Percentiles rank a stretch among this genome's conserved stretches.
These are phyloP conservation scores for Eucalyptus viminalis DNA, from an alignment of 345 rosid genomes.

Conservation along the genomic window DNA sequence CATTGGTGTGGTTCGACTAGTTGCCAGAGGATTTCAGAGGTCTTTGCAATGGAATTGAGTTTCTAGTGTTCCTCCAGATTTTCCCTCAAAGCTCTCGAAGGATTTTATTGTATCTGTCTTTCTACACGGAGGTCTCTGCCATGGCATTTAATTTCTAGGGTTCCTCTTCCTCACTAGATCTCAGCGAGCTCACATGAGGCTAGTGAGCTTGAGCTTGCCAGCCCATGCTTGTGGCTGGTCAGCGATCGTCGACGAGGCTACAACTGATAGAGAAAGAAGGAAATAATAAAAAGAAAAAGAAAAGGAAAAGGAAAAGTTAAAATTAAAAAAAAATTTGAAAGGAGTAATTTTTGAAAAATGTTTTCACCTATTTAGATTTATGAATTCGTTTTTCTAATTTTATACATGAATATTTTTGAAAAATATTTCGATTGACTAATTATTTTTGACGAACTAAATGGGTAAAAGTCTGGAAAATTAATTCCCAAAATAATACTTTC, in stretches of 20 bases:
- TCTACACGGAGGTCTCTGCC: neutral
- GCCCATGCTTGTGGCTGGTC: neutral
- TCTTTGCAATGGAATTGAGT: neutral
- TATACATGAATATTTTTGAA: too few relatives aligned
- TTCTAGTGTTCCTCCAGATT: neutral
- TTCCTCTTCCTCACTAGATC: neutral
- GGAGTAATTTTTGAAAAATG: neutral
- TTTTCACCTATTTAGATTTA: too few relatives aligned
- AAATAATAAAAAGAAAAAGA: too few relatives aligned
- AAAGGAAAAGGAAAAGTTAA: too few relatives aligned
- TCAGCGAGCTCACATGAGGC: neutral
- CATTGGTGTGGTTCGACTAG: neutral
- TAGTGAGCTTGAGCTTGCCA: neutral
- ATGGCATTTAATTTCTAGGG: neutral
- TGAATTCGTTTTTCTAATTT: neutral
- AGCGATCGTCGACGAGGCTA: accelerated
- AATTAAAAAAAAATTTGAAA: too few relatives aligned
- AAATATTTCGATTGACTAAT: too few relatives aligned
- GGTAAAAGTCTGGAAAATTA: neutral
- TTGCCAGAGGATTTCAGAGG: neutral
- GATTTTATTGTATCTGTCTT: neutral
- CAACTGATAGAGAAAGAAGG: neutral
- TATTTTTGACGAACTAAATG: neutral
- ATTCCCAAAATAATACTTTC: neutral
- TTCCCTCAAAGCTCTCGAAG: neutral